Evolutionary conservation across 2,329 filamentous ascomycete species (phyloP), one percentile per base, ranked within the genome.

Genomic region (Alternaria arborescens): DNA sequence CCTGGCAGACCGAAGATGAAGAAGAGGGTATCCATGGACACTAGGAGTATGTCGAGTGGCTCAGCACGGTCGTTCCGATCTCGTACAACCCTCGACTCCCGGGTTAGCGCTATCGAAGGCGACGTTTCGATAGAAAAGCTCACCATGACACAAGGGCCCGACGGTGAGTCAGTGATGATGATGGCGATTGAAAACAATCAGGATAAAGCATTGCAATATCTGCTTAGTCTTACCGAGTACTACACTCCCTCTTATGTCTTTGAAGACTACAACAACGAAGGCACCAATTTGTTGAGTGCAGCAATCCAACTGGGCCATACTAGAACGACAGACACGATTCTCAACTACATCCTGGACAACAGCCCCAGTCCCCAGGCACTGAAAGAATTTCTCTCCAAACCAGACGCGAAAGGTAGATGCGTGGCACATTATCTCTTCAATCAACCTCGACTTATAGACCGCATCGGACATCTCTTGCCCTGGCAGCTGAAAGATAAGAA

Each of bases 401-500:
- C 94, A 71, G 95, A 99, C 73, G 88, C 86, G 38, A 90, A 93
- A 82, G 95, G 94, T 22, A 89, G 95, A 69, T 97, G 93, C 63
- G 87, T 92, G 53, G 95, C 91, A n/a, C 95, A 99, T 78, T 99
- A 99, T 77, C 84, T 99, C 16, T 99, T 99, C 81, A 91, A 97
- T 73, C 90, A 92, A 8, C 95, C 95, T 2, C 85, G 87, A 54
- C 83, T 99, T 20, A 95, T 99, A 67, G 82, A 84, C 44, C 85
- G 86, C 55, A 89, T 98, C 61, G 94, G 93, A 2, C 85, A 86
- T 61, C 80, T 94, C 66, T 83, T 99, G 54, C 91, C 93, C 8
- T 99, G 95, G 95, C 87, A 88, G 59, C 88, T 96, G 77, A 93
- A 90, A 68, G 95, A 99, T 78, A 96, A 93, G 77, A 97, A 98